Evolutionary conservation across 257 asterid species (phyloP).

Genomic region (Misopates orontium): DNA sequence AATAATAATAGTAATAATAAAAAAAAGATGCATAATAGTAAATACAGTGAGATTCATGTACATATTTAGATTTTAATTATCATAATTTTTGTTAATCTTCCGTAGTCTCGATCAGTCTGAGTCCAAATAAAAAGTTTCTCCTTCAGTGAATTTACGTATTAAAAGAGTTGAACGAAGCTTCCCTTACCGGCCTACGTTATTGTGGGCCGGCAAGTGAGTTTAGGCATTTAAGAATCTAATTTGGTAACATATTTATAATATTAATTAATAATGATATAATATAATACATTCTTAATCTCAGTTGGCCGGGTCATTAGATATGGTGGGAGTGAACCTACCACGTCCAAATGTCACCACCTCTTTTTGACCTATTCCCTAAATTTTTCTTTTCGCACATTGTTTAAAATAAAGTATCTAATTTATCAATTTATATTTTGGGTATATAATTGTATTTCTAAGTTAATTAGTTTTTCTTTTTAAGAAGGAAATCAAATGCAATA

Average conservation of each 20-base stretch:
- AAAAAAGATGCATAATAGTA: too few relatives aligned
- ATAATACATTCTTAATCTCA: conserved; percentile 9
- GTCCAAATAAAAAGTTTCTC: too few relatives aligned
- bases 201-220: conserved; percentile 20
- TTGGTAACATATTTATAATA: neutral
- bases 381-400: neutral
- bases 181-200: neutral
- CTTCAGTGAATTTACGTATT: too few relatives aligned
- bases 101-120: too few relatives aligned
- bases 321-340: conserved; percentile 19
- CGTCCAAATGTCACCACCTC: conserved; percentile 13
- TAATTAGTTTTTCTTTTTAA: too few relatives aligned
- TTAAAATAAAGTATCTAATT: neutral
- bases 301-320: conserved; percentile 23
- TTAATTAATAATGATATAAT: conserved; percentile 8
- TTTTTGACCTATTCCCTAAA: conserved; percentile 18
- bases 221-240: neutral
- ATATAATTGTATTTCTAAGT: too few relatives aligned
- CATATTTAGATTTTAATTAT: too few relatives aligned
- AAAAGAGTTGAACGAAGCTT: neutral
- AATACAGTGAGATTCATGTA: too few relatives aligned
- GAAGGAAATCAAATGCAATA: too few relatives aligned
- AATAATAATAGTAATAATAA: too few relatives aligned
- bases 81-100: too few relatives aligned
- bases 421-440: neutral